Base-by-base conservation (phyloP, 139 green algal species). In the Diplosphaera chodatii region DNA sequence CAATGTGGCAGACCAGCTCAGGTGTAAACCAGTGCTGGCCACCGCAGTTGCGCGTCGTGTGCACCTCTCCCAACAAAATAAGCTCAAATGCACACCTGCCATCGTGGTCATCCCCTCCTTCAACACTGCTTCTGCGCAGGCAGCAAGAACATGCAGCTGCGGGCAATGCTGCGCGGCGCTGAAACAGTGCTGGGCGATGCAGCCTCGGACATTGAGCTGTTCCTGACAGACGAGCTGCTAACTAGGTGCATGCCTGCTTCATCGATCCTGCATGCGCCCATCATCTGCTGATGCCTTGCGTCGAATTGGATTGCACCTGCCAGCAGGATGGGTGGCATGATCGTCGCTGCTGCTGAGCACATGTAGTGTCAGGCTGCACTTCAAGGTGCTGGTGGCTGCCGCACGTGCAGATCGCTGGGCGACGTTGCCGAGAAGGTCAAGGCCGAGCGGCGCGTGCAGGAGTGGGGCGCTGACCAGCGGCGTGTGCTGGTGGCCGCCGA, bases 111-210 rank as follows among this genome's bases (percentile, higher is more conserved):
- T n/a, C n/a, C n/a, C n/a, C n/a, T n/a, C n/a, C n/a, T n/a, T n/a
- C n/a, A n/a, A n/a, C 37, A 55, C 31, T 59, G 55, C 59, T 23
- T n/a, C n/a, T 28, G 25, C 64, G 48, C 64, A 72, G 67, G 64
- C 33, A 63, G 32, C 16, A 85, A 76, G 70, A 32, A 77, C 41
- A 67, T 77, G 63, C 87, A 96, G 82, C 74, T 96, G 31, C 83
- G 93, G 4, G 37, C 83, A 48, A 48, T 98, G 74, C 73, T 88
- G 48, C 78, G 78, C 20, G 92, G 89, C n/a, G 32, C 41, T 21
- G 89, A 95, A 41, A 97, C 93, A 20, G 86, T 98, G 66, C 84
- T 98, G 67, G 94, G 88, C 25, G 93, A 97, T 68, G 90, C 89
- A 5, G 93, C 86, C 13, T 78, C 76, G 1, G 81, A 91, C 4